Conservation (phyloP, 345 rosid genomes). For the Erodium maritimum region DNA sequence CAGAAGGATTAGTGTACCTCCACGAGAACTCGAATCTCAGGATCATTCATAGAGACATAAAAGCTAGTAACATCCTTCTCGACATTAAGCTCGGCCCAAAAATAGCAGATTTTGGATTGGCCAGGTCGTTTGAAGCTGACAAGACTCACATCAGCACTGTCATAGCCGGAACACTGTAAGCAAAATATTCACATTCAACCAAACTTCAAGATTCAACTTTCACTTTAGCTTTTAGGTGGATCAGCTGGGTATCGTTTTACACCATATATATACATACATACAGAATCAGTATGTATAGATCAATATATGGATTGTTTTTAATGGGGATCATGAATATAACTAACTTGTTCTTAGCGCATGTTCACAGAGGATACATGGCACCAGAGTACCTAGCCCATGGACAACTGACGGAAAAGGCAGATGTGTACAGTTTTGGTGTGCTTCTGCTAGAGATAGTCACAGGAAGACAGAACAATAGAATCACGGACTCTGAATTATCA, state of each 20-base stretch:
- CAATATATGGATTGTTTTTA: too few relatives aligned
- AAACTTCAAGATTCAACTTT: too few relatives aligned
- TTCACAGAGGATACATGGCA: constrained; percentile 84
- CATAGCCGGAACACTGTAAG: constrained; percentile 92
- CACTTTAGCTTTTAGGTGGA: too few relatives aligned
- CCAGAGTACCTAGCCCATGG: constrained; percentile 91
- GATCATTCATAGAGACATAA: constrained; percentile 83
- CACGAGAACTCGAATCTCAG: constrained; percentile 59
- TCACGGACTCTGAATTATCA: constrained; percentile 57
- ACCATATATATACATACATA: too few relatives aligned
- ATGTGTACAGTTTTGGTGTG: constrained; percentile 83
- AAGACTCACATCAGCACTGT: constrained; percentile 96
- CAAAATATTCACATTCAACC: background rate
- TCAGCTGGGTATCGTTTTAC: too few relatives aligned
- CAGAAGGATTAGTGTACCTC: constrained; percentile 73
- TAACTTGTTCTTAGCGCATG: background rate
- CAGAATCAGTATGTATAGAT: too few relatives aligned
- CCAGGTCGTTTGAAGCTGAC: constrained; percentile 83
- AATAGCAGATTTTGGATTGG: constrained; percentile 89
- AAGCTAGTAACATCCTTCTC: constrained; percentile 81
- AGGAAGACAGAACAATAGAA: constrained; percentile 63
- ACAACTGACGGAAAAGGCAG: constrained; percentile 85
- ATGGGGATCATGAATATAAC: too few relatives aligned
- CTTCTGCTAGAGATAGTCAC: constrained; percentile 72
- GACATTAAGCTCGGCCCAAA: constrained; percentile 71